Conservation (phyloP, 2,329 filamentous ascomycete genomes). For the Diplocarpon rosae region DNA sequence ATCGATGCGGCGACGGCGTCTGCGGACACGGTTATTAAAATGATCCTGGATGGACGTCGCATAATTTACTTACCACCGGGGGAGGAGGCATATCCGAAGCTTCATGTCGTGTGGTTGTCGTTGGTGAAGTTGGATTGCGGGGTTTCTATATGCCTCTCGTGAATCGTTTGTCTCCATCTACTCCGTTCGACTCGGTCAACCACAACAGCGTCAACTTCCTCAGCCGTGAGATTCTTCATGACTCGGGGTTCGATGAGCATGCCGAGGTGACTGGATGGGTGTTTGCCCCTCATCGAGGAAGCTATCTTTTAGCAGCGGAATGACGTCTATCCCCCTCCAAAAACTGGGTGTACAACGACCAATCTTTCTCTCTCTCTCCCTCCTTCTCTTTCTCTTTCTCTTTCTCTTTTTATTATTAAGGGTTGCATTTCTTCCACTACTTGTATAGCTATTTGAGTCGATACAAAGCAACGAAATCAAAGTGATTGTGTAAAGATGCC, state of each 20-base stretch:
- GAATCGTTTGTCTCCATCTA: neutral
- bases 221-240: neutral
- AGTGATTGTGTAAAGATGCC: constrained; percentile 20
- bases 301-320: neutral
- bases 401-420: too few relatives aligned
- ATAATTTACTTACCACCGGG: constrained; percentile 22
- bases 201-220: neutral
- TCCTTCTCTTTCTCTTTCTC: neutral
- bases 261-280: neutral
- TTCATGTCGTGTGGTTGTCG: constrained; percentile 10
- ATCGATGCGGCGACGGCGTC: constrained; percentile 31
- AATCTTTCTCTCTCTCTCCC: neutral
- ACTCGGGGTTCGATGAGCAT: constrained; percentile 2
- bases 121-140: neutral
- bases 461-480: too few relatives aligned
- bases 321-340: constrained; percentile 7
- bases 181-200: neutral
- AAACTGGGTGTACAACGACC: constrained; percentile 3
- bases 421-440: too few relatives aligned
- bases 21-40: constrained; percentile 14
- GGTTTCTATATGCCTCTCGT: neutral
- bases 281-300: neutral
- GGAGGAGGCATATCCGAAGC: constrained; percentile 25
- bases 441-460: too few relatives aligned
- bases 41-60: neutral